phyloP scores from a whole-genome alignment of 257 asterid species.

The Petrea volubilis region DNA sequence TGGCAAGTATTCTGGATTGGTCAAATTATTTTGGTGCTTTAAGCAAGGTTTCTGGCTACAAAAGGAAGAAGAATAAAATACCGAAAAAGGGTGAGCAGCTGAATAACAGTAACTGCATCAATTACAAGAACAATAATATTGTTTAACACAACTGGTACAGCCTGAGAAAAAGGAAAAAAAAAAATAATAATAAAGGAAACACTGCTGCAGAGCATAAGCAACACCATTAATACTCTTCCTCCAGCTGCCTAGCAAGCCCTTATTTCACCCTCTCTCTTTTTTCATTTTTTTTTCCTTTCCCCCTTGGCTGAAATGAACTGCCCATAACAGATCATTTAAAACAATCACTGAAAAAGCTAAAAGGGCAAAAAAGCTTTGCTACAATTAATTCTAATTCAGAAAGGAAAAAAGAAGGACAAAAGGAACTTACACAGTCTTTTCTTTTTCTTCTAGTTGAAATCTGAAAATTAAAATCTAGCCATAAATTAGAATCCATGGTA shows the following conservation, averaged over 20 bases:
- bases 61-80: background rate
- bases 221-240: slow-evolving; percentile 29
- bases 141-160: slow-evolving; percentile 45
- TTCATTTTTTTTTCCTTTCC: background rate
- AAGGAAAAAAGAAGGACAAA: slow-evolving; percentile 8
- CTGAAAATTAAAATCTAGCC: slow-evolving; percentile 27
- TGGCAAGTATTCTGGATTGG: background rate
- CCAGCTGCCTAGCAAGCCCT: background rate
- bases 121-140: slow-evolving; percentile 31
- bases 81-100: slow-evolving; percentile 32
- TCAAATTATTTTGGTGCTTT: background rate
- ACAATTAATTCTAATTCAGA: slow-evolving; percentile 47
- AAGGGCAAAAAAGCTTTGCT: slow-evolving; percentile 28
- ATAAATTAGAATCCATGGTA: slow-evolving; percentile 29
- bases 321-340: slow-evolving; percentile 25
- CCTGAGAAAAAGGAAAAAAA: no score
- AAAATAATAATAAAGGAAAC: no score
- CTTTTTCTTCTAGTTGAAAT: slow-evolving; percentile 2
- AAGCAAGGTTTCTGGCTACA: background rate
- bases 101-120: slow-evolving; percentile 44
- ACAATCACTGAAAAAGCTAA: slow-evolving; percentile 25
- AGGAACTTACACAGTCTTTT: slow-evolving; percentile 18
- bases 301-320: background rate
- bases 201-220: slow-evolving; percentile 24
- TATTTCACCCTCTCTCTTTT: slow-evolving; percentile 4